Evolutionary conservation across 2,329 filamentous ascomycete species (phyloP).

Genomic region (Paraphaeosphaeria sporulosa): DNA sequence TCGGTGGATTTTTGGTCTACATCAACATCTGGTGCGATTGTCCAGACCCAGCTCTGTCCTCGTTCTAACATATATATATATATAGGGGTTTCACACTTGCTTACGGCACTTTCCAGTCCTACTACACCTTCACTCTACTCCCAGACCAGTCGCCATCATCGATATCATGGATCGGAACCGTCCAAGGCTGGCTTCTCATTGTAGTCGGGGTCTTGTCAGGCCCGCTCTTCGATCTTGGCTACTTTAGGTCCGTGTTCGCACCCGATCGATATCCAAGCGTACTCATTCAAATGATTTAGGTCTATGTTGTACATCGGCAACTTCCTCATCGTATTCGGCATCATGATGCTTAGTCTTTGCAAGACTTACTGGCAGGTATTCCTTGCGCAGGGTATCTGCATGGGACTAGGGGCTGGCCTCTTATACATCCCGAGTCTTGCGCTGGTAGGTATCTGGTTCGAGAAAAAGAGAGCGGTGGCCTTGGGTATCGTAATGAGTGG

Average conservation of each 20-base stretch:
- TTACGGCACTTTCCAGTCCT: slow-evolving; percentile 56
- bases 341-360: slow-evolving; percentile 69
- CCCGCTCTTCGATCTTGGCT: slow-evolving; percentile 57
- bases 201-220: slow-evolving; percentile 59
- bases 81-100: slow-evolving; percentile 53
- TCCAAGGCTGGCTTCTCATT: slow-evolving; percentile 59
- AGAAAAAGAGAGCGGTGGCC: slow-evolving; percentile 41
- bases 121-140: slow-evolving; percentile 54
- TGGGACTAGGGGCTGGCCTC: slow-evolving; percentile 47
- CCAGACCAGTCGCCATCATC: slow-evolving; percentile 41
- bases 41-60: not conserved
- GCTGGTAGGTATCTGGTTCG: slow-evolving; percentile 47
- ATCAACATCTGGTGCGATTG: slow-evolving; percentile 47
- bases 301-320: slow-evolving; percentile 57
- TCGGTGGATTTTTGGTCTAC: slow-evolving; percentile 49
- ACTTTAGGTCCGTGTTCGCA: slow-evolving; percentile 41
- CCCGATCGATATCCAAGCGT: too few species aligned
- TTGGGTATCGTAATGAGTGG: slow-evolving; percentile 49
- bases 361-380: slow-evolving; percentile 63
- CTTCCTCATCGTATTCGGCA: slow-evolving; percentile 63
- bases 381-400: slow-evolving; percentile 63
- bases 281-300: slow-evolving; percentile 22
- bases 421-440: slow-evolving; percentile 49
- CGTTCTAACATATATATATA: slow-evolving; percentile 7
- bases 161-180: slow-evolving; percentile 57